Conservation (phyloP, 208 protist species). For the Crithidia bombi region DNA sequence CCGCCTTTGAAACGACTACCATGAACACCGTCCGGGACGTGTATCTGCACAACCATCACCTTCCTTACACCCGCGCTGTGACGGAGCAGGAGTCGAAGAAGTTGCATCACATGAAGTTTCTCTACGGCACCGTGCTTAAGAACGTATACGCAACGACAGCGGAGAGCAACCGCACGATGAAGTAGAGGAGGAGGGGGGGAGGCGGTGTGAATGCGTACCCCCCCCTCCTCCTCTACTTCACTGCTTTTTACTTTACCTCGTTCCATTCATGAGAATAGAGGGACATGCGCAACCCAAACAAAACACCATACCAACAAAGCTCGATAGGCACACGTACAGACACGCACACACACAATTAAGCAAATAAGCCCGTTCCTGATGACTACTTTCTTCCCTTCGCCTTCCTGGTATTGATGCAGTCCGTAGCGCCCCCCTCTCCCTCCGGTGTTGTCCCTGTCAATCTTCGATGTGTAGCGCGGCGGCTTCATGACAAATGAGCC, state of each 20-base stretch:
- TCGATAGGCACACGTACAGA: not conserved
- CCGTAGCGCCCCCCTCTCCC: no score
- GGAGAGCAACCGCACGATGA: slow-evolving; percentile 20
- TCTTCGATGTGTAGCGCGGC: no score
- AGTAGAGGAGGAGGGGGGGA: not conserved
- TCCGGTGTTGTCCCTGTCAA: no score
- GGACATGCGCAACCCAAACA: not conserved
- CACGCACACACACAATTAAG: not conserved
- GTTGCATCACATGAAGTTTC: slow-evolving; percentile 49
- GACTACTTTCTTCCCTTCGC: no score
- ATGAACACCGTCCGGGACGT: slow-evolving; percentile 52
- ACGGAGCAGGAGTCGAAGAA: slow-evolving; percentile 53
- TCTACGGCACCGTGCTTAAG: slow-evolving; percentile 67
- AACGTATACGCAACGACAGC: slow-evolving; percentile 47
- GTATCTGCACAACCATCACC: slow-evolving; percentile 53
- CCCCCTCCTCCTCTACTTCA: not conserved
- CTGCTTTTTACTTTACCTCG: slow-evolving; percentile 1
- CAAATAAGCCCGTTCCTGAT: not conserved
- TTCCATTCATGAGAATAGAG: not conserved
- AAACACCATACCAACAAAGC: not conserved
- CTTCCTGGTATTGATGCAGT: no score
- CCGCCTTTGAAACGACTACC: slow-evolving; percentile 47
- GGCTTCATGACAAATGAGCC: no score
- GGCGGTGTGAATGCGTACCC: not conserved
- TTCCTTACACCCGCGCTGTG: slow-evolving; percentile 43